Evolutionary conservation across 2,329 filamentous ascomycete species (phyloP).

Genomic region (Plenodomus tracheiphilus): DNA sequence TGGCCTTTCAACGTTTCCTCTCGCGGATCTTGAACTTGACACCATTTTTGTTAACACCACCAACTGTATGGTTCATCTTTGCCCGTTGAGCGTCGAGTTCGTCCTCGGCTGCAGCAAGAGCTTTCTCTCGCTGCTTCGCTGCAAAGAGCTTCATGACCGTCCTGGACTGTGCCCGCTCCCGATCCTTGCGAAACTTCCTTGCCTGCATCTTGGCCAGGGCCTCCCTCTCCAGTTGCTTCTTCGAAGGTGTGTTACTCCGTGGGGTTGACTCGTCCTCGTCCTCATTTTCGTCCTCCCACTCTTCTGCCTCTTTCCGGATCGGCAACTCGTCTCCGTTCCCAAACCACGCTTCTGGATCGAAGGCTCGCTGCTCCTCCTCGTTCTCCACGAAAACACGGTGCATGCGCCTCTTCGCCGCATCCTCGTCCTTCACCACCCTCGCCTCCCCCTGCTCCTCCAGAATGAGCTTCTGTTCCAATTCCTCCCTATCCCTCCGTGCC

Average conservation of each 20-base stretch:
- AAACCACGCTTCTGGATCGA: slow-evolving; percentile 48
- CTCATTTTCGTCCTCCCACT: slow-evolving; percentile 14
- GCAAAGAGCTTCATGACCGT: slow-evolving; percentile 55
- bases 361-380: slow-evolving; percentile 47
- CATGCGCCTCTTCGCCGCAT: slow-evolving; percentile 23
- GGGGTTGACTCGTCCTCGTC: slow-evolving; percentile 27
- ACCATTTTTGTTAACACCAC: slow-evolving; percentile 65
- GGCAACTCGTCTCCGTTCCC: slow-evolving; percentile 34
- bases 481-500: slow-evolving; percentile 57
- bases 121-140: slow-evolving; percentile 57
- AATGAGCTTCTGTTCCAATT: slow-evolving; percentile 47
- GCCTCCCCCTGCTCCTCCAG: slow-evolving; percentile 46
- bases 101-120: slow-evolving; percentile 59
- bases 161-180: slow-evolving; percentile 54
- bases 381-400: slow-evolving; percentile 48
- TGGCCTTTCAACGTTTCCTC: slow-evolving; percentile 56
- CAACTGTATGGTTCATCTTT: slow-evolving; percentile 63
- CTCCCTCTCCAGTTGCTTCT: slow-evolving; percentile 39
- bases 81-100: slow-evolving; percentile 63
- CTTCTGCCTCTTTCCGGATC: slow-evolving; percentile 3
- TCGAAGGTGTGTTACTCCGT: slow-evolving; percentile 28
- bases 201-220: slow-evolving; percentile 34
- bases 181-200: slow-evolving; percentile 46
- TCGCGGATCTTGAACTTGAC: slow-evolving; percentile 67
- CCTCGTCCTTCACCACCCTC: slow-evolving; percentile 43